These are phyloP conservation scores for Aspergillus avenaceus DNA, from an alignment of 495 filamentous ascomycete species.

Conservation along the genomic window DNA sequence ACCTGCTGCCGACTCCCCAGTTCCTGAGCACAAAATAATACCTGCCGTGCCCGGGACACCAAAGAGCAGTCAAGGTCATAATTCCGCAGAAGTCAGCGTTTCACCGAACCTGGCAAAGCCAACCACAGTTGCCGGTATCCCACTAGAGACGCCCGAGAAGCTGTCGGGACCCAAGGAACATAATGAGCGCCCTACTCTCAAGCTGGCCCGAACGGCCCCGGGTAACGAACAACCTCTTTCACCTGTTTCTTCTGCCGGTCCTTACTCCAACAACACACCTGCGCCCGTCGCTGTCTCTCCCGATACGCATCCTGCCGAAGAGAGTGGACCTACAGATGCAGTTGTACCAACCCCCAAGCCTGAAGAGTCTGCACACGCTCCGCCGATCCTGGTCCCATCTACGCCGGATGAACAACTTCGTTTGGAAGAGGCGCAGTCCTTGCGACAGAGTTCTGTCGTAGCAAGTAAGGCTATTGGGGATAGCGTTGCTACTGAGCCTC, in stretches of 20 bases:
- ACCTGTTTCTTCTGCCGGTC: constrained; percentile 40
- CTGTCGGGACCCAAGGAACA: constrained; percentile 22
- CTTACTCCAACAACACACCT: constrained; percentile 41
- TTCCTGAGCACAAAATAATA: constrained; percentile 15
- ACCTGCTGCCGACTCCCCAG: constrained; percentile 6
- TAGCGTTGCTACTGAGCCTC: constrained; percentile 5
- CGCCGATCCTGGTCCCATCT: constrained; percentile 29
- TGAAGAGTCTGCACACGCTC: constrained; percentile 16
- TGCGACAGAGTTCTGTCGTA: constrained; percentile 23
- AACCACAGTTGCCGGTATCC: constrained; percentile 9
- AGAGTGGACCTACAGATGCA: constrained; percentile 24
- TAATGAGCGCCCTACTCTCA: constrained; percentile 29
- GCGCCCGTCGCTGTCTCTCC: constrained; percentile 33
- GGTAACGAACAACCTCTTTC: constrained; percentile 38
- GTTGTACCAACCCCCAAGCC: constrained; percentile 19
- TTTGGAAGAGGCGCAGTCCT: constrained; percentile 45
- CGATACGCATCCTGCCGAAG: constrained; percentile 40
- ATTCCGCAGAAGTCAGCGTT: constrained; percentile 11
- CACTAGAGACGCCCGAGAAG: constrained; percentile 14
- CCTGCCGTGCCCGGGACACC: constrained; percentile 19
- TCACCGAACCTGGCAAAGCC: constrained; percentile 16
- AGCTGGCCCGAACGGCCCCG: constrained; percentile 21
- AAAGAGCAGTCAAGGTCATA: constrained; percentile 20
- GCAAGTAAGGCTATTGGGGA: constrained; percentile 19
- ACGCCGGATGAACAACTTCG: constrained; percentile 49